These are phyloP conservation scores for Cladosporium sphaerospermum DNA, from an alignment of 2,329 filamentous ascomycete species.

Conservation along the genomic window DNA sequence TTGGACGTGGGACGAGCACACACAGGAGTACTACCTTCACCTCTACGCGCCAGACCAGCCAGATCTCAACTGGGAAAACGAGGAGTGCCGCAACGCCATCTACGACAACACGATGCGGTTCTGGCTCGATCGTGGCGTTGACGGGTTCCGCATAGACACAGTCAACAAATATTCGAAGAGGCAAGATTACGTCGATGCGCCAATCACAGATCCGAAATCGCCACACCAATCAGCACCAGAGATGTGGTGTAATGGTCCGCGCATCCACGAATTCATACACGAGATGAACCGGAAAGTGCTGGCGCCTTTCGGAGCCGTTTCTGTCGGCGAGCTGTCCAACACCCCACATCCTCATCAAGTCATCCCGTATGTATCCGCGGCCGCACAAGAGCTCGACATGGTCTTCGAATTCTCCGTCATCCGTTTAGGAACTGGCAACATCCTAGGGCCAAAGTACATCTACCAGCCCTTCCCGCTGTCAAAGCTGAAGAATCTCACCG, in stretches of 20 bases:
- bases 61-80: conserved; percentile 78
- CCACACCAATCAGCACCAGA: conserved; percentile 4
- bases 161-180: conserved; percentile 23
- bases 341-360: conserved; percentile 45
- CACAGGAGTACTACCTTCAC: conserved; percentile 69
- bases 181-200: conserved; percentile 1
- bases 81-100: conserved; percentile 61
- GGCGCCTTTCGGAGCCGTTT: conserved; percentile 45
- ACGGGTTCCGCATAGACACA: conserved; percentile 34
- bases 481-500: conserved; percentile 2
- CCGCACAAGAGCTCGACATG: conserved; percentile 58
- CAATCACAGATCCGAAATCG: conserved; percentile 3
- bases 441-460: conserved; percentile 18
- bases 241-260: conserved; percentile 30
- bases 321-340: conserved; percentile 48
- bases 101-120: conserved; percentile 56
- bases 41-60: conserved; percentile 73
- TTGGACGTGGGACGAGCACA: conserved; percentile 67
- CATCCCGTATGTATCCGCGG: conserved; percentile 47
- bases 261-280: conserved; percentile 42
- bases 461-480: conserved; percentile 14
- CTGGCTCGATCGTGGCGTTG: conserved; percentile 67
- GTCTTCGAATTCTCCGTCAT: conserved; percentile 66
- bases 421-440: conserved; percentile 36
- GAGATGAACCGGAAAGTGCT: conserved; percentile 41